Evolutionary conservation across 805 yeast species (phyloP).

Genomic region (Kuraishia molischiana): DNA sequence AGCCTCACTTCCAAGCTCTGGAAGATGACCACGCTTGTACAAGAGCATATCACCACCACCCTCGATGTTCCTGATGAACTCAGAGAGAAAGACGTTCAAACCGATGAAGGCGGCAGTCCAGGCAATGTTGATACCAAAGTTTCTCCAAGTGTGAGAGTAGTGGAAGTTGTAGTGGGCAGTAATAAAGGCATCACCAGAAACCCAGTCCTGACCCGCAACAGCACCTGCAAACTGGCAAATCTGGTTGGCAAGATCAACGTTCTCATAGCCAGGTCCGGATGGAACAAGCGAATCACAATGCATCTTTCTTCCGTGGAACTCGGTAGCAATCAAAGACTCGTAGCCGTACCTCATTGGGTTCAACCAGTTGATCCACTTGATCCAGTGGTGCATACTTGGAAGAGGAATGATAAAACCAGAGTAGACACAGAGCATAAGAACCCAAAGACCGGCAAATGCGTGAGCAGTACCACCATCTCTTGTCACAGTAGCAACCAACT

Average conservation of each 20-base stretch:
- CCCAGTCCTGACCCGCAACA: conserved; percentile 34
- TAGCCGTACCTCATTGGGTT: conserved; percentile 39
- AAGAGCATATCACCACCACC: conserved; percentile 17
- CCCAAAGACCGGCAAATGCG: conserved; percentile 42
- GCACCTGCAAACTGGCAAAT: conserved; percentile 57
- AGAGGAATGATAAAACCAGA: conserved; percentile 38
- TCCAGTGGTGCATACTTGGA: conserved; percentile 48
- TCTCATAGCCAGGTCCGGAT: conserved; percentile 41
- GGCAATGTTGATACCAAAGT: conserved; percentile 21
- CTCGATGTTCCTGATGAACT: conserved; percentile 18
- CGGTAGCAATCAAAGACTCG: conserved; percentile 47
- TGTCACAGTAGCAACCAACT: conserved; percentile 41
- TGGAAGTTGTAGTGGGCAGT: conserved; percentile 34
- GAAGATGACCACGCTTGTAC: background rate
- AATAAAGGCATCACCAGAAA: conserved; percentile 51
- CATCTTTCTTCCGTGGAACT: conserved; percentile 45
- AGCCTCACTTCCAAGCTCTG: conserved; percentile 6
- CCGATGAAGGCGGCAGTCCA: conserved; percentile 10
- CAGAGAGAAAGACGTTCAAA: conserved; percentile 18
- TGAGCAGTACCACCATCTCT: conserved; percentile 47
- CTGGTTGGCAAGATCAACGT: conserved; percentile 24
- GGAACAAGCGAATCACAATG: conserved; percentile 44
- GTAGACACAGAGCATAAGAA: conserved; percentile 48
- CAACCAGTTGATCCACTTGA: conserved; percentile 42
- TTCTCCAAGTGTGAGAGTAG: conserved; percentile 27